phyloP scores from a whole-genome alignment of 1,284 basidiomycete genomes.

The Apiotrichum gamsii region DNA sequence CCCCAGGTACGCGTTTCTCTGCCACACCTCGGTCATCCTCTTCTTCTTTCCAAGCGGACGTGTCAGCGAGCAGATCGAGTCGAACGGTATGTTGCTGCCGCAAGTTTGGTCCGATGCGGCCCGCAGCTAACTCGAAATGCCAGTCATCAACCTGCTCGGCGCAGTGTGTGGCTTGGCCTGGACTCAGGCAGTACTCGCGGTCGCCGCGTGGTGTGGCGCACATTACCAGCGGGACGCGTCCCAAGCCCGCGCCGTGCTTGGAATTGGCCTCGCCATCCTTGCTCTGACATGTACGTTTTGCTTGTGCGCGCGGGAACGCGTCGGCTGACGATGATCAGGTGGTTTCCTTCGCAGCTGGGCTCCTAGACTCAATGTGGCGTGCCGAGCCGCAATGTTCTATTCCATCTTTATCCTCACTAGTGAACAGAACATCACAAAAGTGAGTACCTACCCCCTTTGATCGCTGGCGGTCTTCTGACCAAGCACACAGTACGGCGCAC shows the following conservation, averaged over 20 bases:
- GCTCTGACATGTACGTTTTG: conserved; percentile 32
- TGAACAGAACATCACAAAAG: conserved; percentile 27
- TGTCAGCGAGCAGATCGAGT: conserved; percentile 40
- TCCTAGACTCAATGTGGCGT: conserved; percentile 36
- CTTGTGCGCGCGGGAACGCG: too few relatives aligned
- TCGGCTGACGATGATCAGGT: conserved; percentile 13
- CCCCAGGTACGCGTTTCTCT: conserved; percentile 43
- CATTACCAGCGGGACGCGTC: conserved; percentile 30
- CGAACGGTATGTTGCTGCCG: conserved; percentile 21
- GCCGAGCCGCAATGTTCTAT: conserved; percentile 42
- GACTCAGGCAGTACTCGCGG: conserved; percentile 33
- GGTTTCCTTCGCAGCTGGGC: conserved; percentile 38
- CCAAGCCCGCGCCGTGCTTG: conserved; percentile 31
- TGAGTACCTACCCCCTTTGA: background rate
- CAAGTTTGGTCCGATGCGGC: too few relatives aligned
- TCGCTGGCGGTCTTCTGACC: too few relatives aligned
- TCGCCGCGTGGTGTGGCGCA: conserved; percentile 32
- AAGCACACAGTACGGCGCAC: conserved; percentile 3
- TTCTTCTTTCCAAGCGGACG: conserved; percentile 47
- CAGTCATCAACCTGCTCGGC: conserved; percentile 22
- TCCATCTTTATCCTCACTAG: conserved; percentile 42
- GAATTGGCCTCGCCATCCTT: conserved; percentile 34
- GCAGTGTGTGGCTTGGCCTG: conserved; percentile 36
- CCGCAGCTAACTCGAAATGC: too few relatives aligned
- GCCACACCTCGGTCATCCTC: conserved; percentile 40